Percentiles rank a stretch among this genome's conserved stretches.
Conservation (phyloP, 2,329 filamentous ascomycete species). For the Magnaporthales sp. region DNA sequence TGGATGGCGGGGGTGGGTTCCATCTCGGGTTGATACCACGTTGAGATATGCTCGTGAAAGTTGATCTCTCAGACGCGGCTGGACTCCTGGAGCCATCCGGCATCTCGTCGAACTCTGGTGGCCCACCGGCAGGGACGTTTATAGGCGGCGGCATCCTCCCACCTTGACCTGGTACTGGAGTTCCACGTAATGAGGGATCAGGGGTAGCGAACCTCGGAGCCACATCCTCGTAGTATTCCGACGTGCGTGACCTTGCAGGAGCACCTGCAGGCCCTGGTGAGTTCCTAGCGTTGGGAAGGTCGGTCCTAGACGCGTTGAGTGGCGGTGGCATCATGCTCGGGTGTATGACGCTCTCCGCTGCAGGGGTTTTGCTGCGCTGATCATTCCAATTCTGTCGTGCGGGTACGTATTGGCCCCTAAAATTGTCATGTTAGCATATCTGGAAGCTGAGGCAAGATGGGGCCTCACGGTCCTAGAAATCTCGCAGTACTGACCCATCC, state of each 20-base stretch:
- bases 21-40: constrained; percentile 82
- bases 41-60: constrained; percentile 87
- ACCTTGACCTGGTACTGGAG: background rate
- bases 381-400: constrained; percentile 49
- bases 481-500: constrained; percentile 52
- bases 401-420: constrained; percentile 40
- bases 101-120: constrained; percentile 23
- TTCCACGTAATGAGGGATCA: constrained; percentile 2
- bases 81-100: constrained; percentile 54
- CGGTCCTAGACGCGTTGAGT: constrained; percentile 20
- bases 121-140: background rate
- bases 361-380: constrained; percentile 24
- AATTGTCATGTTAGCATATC: background rate
- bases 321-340: constrained; percentile 39
- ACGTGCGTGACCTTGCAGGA: background rate
- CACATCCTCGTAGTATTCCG: constrained; percentile 81
- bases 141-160: background rate
- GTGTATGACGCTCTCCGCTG: constrained; percentile 7
- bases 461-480: background rate
- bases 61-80: constrained; percentile 68
- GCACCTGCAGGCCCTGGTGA: background rate
- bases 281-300: background rate
- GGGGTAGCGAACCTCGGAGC: constrained; percentile 69
- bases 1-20: constrained; percentile 48
- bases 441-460: background rate